A percentile compares a stretch with the other conserved stretches of the same genome.
Conservation (phyloP, 176 grass and related monocot genomes). For the Urochloa ruziziensis region DNA sequence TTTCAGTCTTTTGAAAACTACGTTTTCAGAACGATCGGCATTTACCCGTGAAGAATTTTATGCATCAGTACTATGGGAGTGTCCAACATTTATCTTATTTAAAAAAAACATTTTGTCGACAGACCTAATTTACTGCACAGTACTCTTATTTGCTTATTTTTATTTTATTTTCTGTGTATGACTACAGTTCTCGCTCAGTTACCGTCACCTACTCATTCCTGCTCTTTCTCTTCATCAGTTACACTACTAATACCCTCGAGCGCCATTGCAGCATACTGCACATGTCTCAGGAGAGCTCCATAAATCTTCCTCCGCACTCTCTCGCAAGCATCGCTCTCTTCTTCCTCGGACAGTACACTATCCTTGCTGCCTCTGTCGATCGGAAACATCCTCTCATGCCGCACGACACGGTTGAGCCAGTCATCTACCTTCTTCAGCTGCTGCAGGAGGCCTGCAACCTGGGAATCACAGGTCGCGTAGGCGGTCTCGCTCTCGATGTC, state of each 20-base stretch:
- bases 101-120: too few relatives aligned
- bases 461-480: slow-evolving; percentile 35
- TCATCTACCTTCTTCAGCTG: slow-evolving; percentile 90
- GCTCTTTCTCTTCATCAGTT: slow-evolving; percentile 60
- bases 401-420: slow-evolving; percentile 63
- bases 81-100: too few relatives aligned
- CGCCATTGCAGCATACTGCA: slow-evolving; percentile 61
- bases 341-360: slow-evolving; percentile 50
- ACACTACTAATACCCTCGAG: slow-evolving; percentile 53
- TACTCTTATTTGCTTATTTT: neutral
- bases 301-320: slow-evolving; percentile 80
- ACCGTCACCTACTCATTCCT: slow-evolving; percentile 9
- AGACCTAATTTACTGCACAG: too few relatives aligned
- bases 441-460: slow-evolving; percentile 55
- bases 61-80: too few relatives aligned
- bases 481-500: slow-evolving; percentile 25
- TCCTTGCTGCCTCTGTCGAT: slow-evolving; percentile 49
- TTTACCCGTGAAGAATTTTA: too few relatives aligned
- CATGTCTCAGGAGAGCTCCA: slow-evolving; percentile 61
- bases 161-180: neutral
- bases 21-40: too few relatives aligned
- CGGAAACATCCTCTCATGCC: slow-evolving; percentile 35
- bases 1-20: too few relatives aligned
- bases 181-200: neutral
- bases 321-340: slow-evolving; percentile 71